phyloP scores from a whole-genome alignment of 2,329 filamentous ascomycete genomes.

The Beauveria asiatica region DNA sequence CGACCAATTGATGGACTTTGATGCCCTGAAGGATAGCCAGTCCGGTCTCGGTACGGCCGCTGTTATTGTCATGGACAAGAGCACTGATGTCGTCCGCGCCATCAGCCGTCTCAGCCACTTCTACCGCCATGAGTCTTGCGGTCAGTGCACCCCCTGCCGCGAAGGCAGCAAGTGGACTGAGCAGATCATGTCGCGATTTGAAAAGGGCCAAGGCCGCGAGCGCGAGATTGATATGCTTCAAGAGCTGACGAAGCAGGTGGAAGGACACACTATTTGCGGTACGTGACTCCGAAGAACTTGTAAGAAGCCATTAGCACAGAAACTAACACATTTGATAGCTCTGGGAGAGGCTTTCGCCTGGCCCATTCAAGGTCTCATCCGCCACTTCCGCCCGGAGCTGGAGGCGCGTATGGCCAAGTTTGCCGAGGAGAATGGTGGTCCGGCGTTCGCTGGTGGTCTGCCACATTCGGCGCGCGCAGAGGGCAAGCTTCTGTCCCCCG shows the following conservation, averaged over 20 bases:
- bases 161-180: conserved; percentile 99
- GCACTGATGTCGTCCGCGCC: conserved; percentile 86
- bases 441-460: conserved; percentile 83
- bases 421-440: conserved; percentile 61
- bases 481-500: conserved; percentile 79
- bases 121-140: conserved; percentile 97
- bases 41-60: conserved; percentile 94
- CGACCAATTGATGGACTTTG: conserved; percentile 97
- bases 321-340: conserved; percentile 41
- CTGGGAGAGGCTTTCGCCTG: conserved; percentile 96
- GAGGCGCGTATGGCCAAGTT: conserved; percentile 84
- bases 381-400: conserved; percentile 94
- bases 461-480: conserved; percentile 62
- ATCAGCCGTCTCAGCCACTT: conserved; percentile 91
- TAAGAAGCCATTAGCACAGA: background rate
- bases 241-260: conserved; percentile 98
- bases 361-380: conserved; percentile 96
- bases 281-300: conserved; percentile 27
- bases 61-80: conserved; percentile 99
- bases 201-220: conserved; percentile 78
- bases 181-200: conserved; percentile 96
- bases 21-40: conserved; percentile 94
- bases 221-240: conserved; percentile 99
- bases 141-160: conserved; percentile 98
- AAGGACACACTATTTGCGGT: conserved; percentile 98